phyloP scores from a whole-genome alignment of 2,329 filamentous ascomycete genomes.

The Trichoderma sp. region DNA sequence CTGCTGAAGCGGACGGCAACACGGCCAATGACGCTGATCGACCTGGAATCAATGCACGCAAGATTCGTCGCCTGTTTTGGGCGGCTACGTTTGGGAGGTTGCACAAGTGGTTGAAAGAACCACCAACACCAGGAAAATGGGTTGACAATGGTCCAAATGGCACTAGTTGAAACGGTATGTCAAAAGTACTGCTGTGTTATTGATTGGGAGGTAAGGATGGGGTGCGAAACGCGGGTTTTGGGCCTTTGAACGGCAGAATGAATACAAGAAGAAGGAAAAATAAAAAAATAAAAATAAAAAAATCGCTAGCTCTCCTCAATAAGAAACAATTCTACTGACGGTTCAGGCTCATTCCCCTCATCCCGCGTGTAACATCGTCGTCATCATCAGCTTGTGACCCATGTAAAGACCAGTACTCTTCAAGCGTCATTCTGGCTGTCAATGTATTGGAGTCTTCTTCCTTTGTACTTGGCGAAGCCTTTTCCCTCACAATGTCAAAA shows the following conservation, averaged over 20 bases:
- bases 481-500: background rate
- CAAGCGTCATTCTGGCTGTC: background rate
- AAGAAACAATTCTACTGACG: background rate
- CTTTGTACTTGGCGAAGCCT: background rate
- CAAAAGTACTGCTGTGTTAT: background rate
- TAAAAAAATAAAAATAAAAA: no score
- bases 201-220: background rate
- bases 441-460: background rate
- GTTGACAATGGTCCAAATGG: no score
- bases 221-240: background rate
- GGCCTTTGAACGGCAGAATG: background rate
- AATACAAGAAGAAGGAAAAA: no score
- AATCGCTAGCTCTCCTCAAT: background rate
- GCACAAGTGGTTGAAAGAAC: slow-evolving; percentile 33
- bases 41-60: slow-evolving; percentile 40
- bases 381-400: background rate
- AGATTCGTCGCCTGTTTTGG: slow-evolving; percentile 49
- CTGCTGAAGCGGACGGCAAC: slow-evolving; percentile 50
- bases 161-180: background rate
- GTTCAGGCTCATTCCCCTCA: background rate
- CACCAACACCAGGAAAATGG: no score
- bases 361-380: background rate
- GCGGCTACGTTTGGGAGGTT: slow-evolving; percentile 52
- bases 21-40: slow-evolving; percentile 50
- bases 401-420: background rate